Conservation (phyloP, 176 grass and related monocot genomes). For the Hordeum marinum region DNA sequence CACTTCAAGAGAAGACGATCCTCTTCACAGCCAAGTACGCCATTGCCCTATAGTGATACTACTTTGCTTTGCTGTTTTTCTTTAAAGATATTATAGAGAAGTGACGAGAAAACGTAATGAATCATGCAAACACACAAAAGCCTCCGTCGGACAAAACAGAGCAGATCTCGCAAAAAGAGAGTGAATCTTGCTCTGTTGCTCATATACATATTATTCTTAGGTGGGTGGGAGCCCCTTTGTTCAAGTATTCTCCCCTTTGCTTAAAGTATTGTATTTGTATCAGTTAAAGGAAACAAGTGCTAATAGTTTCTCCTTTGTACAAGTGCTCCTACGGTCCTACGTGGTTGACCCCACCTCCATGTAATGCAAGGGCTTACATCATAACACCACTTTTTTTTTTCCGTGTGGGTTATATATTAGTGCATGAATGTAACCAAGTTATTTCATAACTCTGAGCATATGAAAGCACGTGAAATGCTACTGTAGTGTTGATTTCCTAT, state of each 20-base stretch:
- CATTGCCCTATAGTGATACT: background rate
- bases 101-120: background rate
- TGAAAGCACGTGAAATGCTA: no score
- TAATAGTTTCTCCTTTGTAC: background rate
- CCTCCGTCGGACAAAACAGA: background rate
- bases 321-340: background rate
- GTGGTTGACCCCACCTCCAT: background rate
- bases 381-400: background rate
- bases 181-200: no score
- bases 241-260: background rate
- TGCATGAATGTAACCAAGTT: background rate
- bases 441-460: no score
- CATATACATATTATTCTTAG: background rate
- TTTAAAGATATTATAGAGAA: background rate
- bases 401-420: background rate
- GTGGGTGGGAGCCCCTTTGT: background rate
- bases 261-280: background rate
- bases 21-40: conserved; percentile 86
- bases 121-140: background rate
- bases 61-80: background rate
- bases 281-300: background rate
- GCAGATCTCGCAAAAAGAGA: no score
- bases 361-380: background rate
- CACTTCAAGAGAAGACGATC: conserved; percentile 82
- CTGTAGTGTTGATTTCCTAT: no score